These are phyloP conservation scores for Panus rudis DNA, from an alignment of 768 basidiomycete genomes.

Conservation along the genomic window DNA sequence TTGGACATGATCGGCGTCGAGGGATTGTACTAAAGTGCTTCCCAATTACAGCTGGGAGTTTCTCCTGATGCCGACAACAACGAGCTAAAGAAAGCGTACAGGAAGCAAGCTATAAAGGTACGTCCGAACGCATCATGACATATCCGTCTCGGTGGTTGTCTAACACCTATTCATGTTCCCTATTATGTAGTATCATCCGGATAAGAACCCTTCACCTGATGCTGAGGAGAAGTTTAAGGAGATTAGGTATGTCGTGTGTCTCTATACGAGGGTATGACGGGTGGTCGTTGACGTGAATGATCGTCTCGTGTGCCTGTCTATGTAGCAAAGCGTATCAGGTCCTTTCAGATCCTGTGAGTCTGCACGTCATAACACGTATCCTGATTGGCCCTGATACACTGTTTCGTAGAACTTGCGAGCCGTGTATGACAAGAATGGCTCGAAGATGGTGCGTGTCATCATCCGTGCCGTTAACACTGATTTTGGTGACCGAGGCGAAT, in stretches of 20 bases:
- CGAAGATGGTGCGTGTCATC: conserved; percentile 57
- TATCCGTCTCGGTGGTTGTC: background rate
- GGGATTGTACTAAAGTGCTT: conserved; percentile 2
- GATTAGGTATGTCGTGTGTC: conserved; percentile 55
- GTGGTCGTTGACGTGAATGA: background rate
- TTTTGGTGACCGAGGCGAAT: background rate
- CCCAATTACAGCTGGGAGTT: conserved; percentile 54
- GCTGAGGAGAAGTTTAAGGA: conserved; percentile 97
- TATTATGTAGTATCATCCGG: conserved; percentile 73
- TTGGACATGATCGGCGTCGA: background rate
- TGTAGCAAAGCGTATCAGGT: conserved; percentile 92
- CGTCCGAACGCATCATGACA: conserved; percentile 8
- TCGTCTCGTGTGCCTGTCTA: conserved; percentile 5
- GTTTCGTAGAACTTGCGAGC: conserved; percentile 62
- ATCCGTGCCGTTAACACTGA: background rate
- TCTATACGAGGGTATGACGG: no score
- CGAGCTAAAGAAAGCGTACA: conserved; percentile 88
- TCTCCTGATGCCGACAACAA: conserved; percentile 68
- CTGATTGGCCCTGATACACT: background rate
- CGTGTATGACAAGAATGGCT: conserved; percentile 95
- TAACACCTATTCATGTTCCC: background rate
- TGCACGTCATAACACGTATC: conserved; percentile 3
- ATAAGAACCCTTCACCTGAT: conserved; percentile 89
- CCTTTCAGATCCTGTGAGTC: conserved; percentile 70
- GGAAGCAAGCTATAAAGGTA: conserved; percentile 91